Evolutionary conservation across 2,329 filamentous ascomycete species (phyloP), one percentile per base, ranked within the genome.

Genomic region (Nothophoma quercina): DNA sequence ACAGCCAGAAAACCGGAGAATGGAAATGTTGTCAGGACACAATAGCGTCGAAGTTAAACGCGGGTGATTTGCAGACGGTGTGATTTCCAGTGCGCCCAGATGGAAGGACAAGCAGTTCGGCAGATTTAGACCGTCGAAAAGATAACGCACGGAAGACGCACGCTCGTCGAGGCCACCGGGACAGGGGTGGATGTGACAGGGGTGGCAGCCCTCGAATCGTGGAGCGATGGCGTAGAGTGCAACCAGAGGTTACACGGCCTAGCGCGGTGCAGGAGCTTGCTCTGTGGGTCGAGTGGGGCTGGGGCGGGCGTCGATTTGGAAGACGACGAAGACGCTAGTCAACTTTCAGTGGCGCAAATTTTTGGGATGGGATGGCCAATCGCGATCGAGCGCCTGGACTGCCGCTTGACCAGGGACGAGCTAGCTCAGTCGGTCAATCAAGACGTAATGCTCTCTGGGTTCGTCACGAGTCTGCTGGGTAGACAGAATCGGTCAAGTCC

Each of bases 61-160:
- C 76, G 77, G 76, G 75, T 79, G 77, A 79, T 79, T 74, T 78
- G 74, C 77, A 79, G 68, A 72, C 71, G 72, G 73, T 70, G 50
- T 71, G 65, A 41, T 71, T 71, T 69, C 69, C 66, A 72, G 60
- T 41, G 62, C 62, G 67, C 63, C 64, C 63, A 68, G 65, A 60
- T 69, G 65, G 69, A 68, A 63, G 64, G 67, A 73, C 68, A 68
- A 64, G 68, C 58, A 60, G 68, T 71, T 73, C 72, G 73, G 73
- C 70, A 75, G 68, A 70, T 72, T 68, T 65, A 65, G 69, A 68
- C 71, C 68, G 70, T 68, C 65, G 53, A 61, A 58, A 65, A 70
- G 70, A 73, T 72, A 72, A 72, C 66, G 68, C 69, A 70, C 69
- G 63, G 64, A 69, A 73, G 65, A 66, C 64, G 67, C 67, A 72